Evolutionary conservation across 2,329 filamentous ascomycete genomes (phyloP).

Genomic region (Parastagonospora nodorum): DNA sequence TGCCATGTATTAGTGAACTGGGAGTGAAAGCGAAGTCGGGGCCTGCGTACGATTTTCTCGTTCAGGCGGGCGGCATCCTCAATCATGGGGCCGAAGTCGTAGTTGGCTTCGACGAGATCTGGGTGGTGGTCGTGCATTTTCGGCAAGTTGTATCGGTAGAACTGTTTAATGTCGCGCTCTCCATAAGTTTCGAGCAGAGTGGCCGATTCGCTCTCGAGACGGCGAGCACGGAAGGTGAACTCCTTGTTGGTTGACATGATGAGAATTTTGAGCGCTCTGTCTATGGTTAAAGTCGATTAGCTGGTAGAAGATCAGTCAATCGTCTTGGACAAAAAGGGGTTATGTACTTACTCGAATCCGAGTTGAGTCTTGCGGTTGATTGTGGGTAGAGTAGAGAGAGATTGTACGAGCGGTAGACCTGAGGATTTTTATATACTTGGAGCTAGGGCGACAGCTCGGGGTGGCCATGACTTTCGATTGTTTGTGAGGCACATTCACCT

Average conservation of each 20-base stretch:
- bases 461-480: background rate
- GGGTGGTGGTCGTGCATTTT: background rate
- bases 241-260: background rate
- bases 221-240: background rate
- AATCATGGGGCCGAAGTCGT: background rate
- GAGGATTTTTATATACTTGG: background rate
- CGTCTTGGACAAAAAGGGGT: no score
- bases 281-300: background rate
- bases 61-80: background rate
- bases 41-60: background rate
- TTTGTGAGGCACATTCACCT: background rate
- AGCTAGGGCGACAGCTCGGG: background rate
- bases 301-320: no score
- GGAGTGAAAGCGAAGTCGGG: background rate
- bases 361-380: no score
- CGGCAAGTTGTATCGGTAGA: background rate
- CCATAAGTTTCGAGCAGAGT: background rate
- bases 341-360: no score
- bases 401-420: background rate
- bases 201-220: background rate
- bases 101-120: background rate
- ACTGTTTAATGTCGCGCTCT: background rate
- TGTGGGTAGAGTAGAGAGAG: background rate
- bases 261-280: background rate
- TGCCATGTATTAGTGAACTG: background rate